Base-by-base conservation (phyloP, 1,139 yeast genomes). In the Sugiyamaella castrensis region DNA sequence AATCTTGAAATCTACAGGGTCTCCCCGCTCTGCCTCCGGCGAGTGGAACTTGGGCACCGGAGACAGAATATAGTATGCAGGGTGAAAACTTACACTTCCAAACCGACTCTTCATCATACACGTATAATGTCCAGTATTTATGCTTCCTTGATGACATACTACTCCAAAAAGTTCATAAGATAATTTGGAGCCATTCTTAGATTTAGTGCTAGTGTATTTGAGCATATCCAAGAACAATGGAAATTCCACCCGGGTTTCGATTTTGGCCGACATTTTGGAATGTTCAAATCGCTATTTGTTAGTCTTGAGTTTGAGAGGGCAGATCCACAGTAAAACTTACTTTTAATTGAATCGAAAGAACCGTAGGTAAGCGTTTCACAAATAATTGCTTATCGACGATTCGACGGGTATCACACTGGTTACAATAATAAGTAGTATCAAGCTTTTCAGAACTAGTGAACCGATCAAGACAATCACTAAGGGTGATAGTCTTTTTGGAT, bases 71-170 rank as follows among this genome's bases (percentile, higher is more conserved):
- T n/a, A 10, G n/a, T 29, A n/a, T 29, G 24, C 24, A 5, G 24
- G 24, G 24, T 19, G 24, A 19, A 5, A 11, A 40, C 49, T 35
- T 49, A 49, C 52, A 12, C 58, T 50, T 13, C 91, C 89, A 40
- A 79, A 77, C 15, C 80, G 73, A 55, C 77, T 80, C 64, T 89
- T 91, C 54, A 87, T 77, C 59, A 84, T 77, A 19, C 94, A 86
- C 13, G 91, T 78, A 65, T 92, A 92, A 68, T 92, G 98, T 10
- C 98, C 98, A 1, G 97, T 92, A 63, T 88, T 87, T 5, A 91
- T 94, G 26, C 92, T 82, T 1, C 98, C 98, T 40, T 82, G 82
- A 65, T 92, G 98, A 60, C 91, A 82, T 9, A 92, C 84, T 36
- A 89, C 80, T 1, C 94, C 96, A 68, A 83, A 87, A 40, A 92